These are phyloP conservation scores for Fallopia convolvulus DNA, from an alignment of 148 eudicot genomes.

Conservation along the genomic window DNA sequence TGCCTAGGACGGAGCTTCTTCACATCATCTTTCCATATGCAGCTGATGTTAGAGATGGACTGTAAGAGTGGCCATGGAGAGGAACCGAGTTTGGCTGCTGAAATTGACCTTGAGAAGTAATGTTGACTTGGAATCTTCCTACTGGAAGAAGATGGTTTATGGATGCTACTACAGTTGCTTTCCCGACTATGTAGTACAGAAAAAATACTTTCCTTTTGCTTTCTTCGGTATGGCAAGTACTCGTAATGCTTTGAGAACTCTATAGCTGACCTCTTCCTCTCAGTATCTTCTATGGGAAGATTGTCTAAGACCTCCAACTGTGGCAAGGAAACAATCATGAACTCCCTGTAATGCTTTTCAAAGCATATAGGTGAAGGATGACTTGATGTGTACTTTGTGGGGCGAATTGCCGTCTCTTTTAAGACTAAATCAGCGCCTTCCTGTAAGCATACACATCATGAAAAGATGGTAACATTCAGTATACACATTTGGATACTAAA, in stretches of 20 bases:
- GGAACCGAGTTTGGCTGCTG: constrained; percentile 70
- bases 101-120: constrained; percentile 54
- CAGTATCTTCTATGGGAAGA: constrained; percentile 43
- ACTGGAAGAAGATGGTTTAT: constrained; percentile 13
- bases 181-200: constrained; percentile 53
- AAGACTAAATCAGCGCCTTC: constrained; percentile 17
- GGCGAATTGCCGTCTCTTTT: constrained; percentile 9
- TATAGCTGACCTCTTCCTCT: constrained; percentile 37
- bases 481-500: not conserved
- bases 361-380: constrained; percentile 86
- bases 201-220: constrained; percentile 35
- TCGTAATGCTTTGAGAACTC: constrained; percentile 46
- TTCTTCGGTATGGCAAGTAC: constrained; percentile 52
- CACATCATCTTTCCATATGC: constrained; percentile 29
- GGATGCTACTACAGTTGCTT: constrained; percentile 30
- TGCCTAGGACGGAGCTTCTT: constrained; percentile 68
- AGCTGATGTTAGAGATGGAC: constrained; percentile 34
- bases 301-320: constrained; percentile 57
- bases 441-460: constrained; percentile 18
- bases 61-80: constrained; percentile 47
- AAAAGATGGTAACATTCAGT: constrained; percentile 24
- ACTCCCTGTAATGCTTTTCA: constrained; percentile 76
- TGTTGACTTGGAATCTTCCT: constrained; percentile 29
- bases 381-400: constrained; percentile 42
- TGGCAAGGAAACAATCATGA: constrained; percentile 67